These are phyloP conservation scores for Neurospora discreta DNA, from an alignment of 495 filamentous ascomycete species.

Conservation along the genomic window DNA sequence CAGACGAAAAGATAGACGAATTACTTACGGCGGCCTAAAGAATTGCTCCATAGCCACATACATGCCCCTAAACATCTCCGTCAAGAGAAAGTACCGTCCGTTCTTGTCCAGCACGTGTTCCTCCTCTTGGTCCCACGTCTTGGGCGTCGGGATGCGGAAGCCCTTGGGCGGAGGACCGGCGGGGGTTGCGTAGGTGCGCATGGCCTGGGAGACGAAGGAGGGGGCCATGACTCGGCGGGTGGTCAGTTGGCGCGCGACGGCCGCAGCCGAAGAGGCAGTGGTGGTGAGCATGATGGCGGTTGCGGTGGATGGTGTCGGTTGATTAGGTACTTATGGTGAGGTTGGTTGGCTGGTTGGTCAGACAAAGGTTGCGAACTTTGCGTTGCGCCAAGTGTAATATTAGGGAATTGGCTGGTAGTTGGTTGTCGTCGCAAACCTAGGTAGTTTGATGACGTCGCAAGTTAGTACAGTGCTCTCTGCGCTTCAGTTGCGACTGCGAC, in stretches of 20 bases:
- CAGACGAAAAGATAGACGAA: neutral
- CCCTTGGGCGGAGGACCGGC: slow-evolving; percentile 62
- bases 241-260: slow-evolving; percentile 27
- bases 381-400: too few relatives aligned
- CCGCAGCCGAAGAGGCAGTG: slow-evolving; percentile 18
- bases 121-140: slow-evolving; percentile 58
- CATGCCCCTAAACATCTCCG: slow-evolving; percentile 95
- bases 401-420: too few relatives aligned
- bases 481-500: too few relatives aligned
- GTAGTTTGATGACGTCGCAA: too few relatives aligned
- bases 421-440: too few relatives aligned
- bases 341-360: too few relatives aligned
- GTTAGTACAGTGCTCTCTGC: too few relatives aligned
- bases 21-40: slow-evolving; percentile 88
- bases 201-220: slow-evolving; percentile 7
- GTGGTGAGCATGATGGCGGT: slow-evolving; percentile 9
- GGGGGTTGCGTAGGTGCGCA: slow-evolving; percentile 61
- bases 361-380: too few relatives aligned
- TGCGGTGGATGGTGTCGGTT: neutral
- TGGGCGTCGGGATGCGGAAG: slow-evolving; percentile 60
- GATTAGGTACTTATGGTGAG: slow-evolving; percentile 1
- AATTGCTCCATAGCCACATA: slow-evolving; percentile 96
- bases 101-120: slow-evolving; percentile 69
- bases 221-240: slow-evolving; percentile 19
- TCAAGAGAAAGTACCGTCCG: slow-evolving; percentile 86